Base-by-base conservation (phyloP, 2,329 filamentous ascomycete genomes). In the Spiromastix sp. region DNA sequence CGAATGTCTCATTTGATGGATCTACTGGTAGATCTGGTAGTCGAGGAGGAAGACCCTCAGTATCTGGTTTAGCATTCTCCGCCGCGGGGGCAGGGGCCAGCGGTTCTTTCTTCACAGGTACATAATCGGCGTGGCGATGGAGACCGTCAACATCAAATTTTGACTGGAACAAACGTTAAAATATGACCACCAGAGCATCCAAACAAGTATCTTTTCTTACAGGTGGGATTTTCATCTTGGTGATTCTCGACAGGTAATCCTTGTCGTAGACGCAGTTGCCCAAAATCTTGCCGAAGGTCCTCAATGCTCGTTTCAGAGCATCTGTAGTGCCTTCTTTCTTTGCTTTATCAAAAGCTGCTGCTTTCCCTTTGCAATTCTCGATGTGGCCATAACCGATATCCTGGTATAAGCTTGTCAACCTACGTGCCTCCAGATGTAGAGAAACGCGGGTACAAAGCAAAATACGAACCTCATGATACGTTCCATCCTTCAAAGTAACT, bases 181-280 rank as follows among this genome's bases (percentile, higher is more conserved):
- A 7, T 7, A 24, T 24, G 21, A 24, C 7, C 7, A 24, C 7
- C 21, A 35, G 19, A 25, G 10, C 7, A 16, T 30, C 17, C 24
- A 11, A 2, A 10, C 5, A 28, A 12, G 9, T n/a, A 21, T 19
- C 22, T 18, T 20, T 12, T 44, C 59, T 42, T 55, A 66, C 63
- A 4, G 85, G 82, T 38, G 73, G 70, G 11, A 79, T 74, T 67
- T 93, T 96, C 51, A 98, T 70, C 62, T 85, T 93, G 34, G 79
- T 82, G n/a, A 96, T 83, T 56, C 85, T 87, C 34, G 78, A 72
- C 38, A 98, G 68, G 55, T 94, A 98, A 42, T 89, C 79, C 60
- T 95, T 93, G 64, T 98, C 91, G 61, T 98, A 96, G 40, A 98
- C 79, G 66, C 91, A 98, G 55, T 96, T 98, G n/a, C 91, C 91